Evolutionary conservation across 1,284 basidiomycete genomes (phyloP).

Genomic region (Pisolithus thermaeus): DNA sequence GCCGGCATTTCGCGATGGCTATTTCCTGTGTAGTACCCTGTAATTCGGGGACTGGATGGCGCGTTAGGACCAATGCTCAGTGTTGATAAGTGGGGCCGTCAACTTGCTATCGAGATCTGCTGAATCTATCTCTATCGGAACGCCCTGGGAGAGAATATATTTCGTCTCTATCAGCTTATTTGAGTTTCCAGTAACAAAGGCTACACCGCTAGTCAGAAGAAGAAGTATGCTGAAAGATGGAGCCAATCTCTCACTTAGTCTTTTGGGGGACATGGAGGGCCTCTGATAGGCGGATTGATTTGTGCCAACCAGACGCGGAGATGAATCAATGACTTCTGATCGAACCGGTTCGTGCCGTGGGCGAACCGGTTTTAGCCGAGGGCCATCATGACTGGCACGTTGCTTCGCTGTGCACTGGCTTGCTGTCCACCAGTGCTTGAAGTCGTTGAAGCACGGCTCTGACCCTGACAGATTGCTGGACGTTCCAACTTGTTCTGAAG

Average conservation of each 20-base stretch:
- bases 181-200: slow-evolving; percentile 91
- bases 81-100: slow-evolving; percentile 10
- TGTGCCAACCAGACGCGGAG: neutral
- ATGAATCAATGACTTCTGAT: neutral
- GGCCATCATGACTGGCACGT: too few relatives aligned
- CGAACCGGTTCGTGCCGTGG: neutral
- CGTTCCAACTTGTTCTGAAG: too few relatives aligned
- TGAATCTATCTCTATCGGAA: slow-evolving; percentile 61
- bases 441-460: too few relatives aligned
- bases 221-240: neutral
- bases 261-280: slow-evolving; percentile 16
- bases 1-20: slow-evolving; percentile 81
- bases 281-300: neutral
- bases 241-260: slow-evolving; percentile 17
- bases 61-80: neutral
- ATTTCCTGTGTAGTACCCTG: slow-evolving; percentile 93
- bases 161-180: slow-evolving; percentile 92
- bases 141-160: slow-evolving; percentile 60
- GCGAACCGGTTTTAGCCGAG: slow-evolving; percentile 1
- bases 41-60: slow-evolving; percentile 75
- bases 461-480: too few relatives aligned
- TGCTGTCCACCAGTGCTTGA: neutral
- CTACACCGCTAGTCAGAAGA: slow-evolving; percentile 34
- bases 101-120: slow-evolving; percentile 63
- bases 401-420: neutral